A percentile compares a stretch with the other conserved stretches of the same genome.
Conservation (phyloP, 352 stramenopile species). For the Aphanomyces astaci region DNA sequence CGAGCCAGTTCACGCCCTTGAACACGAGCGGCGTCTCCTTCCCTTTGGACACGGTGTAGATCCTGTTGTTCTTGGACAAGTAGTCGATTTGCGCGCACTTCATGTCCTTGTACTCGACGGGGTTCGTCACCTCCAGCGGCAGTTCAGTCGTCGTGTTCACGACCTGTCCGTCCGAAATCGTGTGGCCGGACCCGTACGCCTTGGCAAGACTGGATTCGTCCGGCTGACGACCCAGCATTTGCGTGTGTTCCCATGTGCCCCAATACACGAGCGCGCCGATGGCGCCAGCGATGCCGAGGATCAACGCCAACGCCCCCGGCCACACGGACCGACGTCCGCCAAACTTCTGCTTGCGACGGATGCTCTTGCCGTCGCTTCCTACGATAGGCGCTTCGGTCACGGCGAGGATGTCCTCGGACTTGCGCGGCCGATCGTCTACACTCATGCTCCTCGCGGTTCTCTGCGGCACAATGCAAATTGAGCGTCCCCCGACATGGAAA, state of each 20-base stretch:
- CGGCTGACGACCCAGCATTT: conserved; percentile 43
- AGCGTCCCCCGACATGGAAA: background rate
- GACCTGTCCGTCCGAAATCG: conserved; percentile 51
- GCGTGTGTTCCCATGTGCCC: conserved; percentile 50
- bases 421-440: background rate
- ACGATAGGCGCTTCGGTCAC: background rate
- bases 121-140: conserved; percentile 58
- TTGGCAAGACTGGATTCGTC: conserved; percentile 44
- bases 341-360: conserved; percentile 23
- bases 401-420: conserved; percentile 20
- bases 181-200: conserved; percentile 45
- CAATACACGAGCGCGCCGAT: conserved; percentile 68
- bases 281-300: conserved; percentile 49
- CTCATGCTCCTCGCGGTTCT: background rate
- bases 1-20: conserved; percentile 82
- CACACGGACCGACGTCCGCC: conserved; percentile 29
- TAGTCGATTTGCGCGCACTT: conserved; percentile 78
- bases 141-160: conserved; percentile 33
- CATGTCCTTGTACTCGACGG: conserved; percentile 55
- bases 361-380: conserved; percentile 18
- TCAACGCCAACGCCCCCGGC: conserved; percentile 58
- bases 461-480: conserved; percentile 5
- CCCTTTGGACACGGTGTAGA: conserved; percentile 47
- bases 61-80: conserved; percentile 65
- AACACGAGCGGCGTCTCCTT: conserved; percentile 63